These are phyloP conservation scores for Thermothelomyces thermophilus DNA, from an alignment of 2,329 filamentous ascomycete genomes.

Conservation along the genomic window DNA sequence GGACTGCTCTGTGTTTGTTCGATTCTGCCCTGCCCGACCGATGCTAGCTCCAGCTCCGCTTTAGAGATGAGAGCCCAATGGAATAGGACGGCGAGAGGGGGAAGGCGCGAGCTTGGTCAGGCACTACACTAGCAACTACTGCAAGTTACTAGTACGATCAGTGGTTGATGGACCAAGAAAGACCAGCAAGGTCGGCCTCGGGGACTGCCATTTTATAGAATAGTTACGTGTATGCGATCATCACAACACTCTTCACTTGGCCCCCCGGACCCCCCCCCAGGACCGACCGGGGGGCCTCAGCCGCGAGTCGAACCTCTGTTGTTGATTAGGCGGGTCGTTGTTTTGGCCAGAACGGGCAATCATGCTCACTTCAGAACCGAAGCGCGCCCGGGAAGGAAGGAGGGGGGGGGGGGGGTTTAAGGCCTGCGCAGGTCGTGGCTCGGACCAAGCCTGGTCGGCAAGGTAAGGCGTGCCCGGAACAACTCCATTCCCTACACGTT, in stretches of 20 bases:
- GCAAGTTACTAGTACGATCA: too few relatives aligned
- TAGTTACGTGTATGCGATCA: constrained; percentile 19
- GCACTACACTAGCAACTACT: too few relatives aligned
- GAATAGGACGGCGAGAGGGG: neutral
- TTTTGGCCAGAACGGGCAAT: constrained; percentile 5
- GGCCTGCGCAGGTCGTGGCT: neutral
- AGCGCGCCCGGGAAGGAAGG: neutral
- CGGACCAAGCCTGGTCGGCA: neutral
- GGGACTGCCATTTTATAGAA: constrained; percentile 10
- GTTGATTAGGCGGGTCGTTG: neutral
- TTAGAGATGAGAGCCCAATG: neutral
- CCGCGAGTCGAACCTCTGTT: too few relatives aligned
- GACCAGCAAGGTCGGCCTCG: too few relatives aligned
- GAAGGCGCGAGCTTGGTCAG: too few relatives aligned
- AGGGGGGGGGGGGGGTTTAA: too few relatives aligned
- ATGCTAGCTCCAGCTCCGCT: constrained; percentile 11
- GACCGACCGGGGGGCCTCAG: too few relatives aligned
- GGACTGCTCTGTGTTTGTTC: neutral
- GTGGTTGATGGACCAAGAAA: too few relatives aligned
- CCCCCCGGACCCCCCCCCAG: too few relatives aligned
- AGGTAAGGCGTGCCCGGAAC: too few relatives aligned
- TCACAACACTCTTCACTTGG: too few relatives aligned
- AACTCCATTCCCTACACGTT: too few relatives aligned
- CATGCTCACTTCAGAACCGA: neutral
- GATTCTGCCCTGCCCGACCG: neutral